Evolutionary conservation across 2,329 filamentous ascomycete species (phyloP), one percentile per base, ranked within the genome.

Genomic region (Helotiales sp.): DNA sequence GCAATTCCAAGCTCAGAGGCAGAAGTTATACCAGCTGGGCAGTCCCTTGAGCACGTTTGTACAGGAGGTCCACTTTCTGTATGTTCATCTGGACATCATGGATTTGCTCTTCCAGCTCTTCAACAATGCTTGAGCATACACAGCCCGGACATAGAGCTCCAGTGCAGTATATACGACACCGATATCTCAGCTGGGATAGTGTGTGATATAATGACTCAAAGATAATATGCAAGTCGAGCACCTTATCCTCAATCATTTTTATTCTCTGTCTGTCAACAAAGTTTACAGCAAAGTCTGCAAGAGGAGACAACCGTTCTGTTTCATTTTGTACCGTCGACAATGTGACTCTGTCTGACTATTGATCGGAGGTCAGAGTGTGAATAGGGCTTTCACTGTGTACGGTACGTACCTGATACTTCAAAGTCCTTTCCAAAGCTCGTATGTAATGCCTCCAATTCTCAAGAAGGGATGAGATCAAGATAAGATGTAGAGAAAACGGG

Each of bases 371-470:
- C n/a, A n/a, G n/a, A n/a, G n/a, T n/a, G n/a, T n/a, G n/a, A n/a
- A n/a, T n/a, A n/a, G n/a, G n/a, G n/a, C n/a, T n/a, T n/a, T 2
- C 26, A n/a, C 2, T 4, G n/a, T 34, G 11, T 6, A 54, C 20
- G 11, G 2, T n/a, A 20, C 50, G 2, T 17, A 55, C 50, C 34
- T 67, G 69, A 63, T 26, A 65, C 63, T 13, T 64, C 2, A 73
- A 22, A n/a, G 49, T 32, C 1, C 43, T 37, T 50, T 74, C 69
- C 17, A 74, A 28, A 24, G 55, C 60, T 52, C 65, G 59, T 61
- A 74, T 73, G 52, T 74, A 74, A 26, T 67, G 68, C 13, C 37
- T 30, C 72, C 71, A 74, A 7, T 64, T 66, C 34, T 49, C 63
- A n/a, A 71, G 58, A 17, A 63, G 66, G 40, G 70, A 68, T 13